Percentiles rank a stretch among this genome's conserved stretches.
Evolutionary conservation across 768 basidiomycete species (phyloP).

Genomic region (Trametes coccinea): DNA sequence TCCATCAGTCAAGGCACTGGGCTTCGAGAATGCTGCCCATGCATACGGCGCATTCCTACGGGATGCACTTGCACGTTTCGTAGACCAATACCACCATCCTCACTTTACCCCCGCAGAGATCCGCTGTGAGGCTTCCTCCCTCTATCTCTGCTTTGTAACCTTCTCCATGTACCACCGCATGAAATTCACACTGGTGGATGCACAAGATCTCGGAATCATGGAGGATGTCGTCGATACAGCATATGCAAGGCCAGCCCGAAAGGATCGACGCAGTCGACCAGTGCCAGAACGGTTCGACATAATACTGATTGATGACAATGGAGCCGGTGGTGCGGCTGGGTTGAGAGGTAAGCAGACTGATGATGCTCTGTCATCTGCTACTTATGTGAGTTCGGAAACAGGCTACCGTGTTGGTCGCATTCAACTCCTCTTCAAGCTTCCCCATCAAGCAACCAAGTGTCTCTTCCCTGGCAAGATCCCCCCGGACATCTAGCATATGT

Average conservation of each 20-base stretch:
- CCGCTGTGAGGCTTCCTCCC: constrained; percentile 6
- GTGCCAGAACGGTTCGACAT: constrained; percentile 39
- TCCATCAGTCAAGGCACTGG: background rate
- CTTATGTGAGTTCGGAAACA: constrained; percentile 3
- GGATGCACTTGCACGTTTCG: background rate
- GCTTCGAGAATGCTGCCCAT: background rate
- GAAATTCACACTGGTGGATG: constrained; percentile 31
- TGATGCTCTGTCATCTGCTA: background rate
- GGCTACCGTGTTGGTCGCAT: constrained; percentile 32
- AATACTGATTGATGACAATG: constrained; percentile 26
- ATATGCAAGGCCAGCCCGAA: constrained; percentile 32
- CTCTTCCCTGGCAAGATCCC: constrained; percentile 1
- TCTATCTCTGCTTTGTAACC: constrained; percentile 26
- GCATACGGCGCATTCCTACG: background rate
- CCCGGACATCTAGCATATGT: constrained; percentile 32
- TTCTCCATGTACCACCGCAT: constrained; percentile 37
- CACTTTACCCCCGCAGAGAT: constrained; percentile 3
- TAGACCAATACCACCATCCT: background rate
- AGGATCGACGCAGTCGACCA: constrained; percentile 13
- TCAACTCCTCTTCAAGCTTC: constrained; percentile 28
- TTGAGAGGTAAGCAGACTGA: no score
- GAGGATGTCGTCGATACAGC: constrained; percentile 31
- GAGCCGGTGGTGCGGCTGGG: no score
- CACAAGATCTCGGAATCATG: background rate
- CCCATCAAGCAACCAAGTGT: background rate